Evolutionary conservation across 2,329 filamentous ascomycete genomes (phyloP).

Genomic region (Arthrobotrys pseudoclavata): DNA sequence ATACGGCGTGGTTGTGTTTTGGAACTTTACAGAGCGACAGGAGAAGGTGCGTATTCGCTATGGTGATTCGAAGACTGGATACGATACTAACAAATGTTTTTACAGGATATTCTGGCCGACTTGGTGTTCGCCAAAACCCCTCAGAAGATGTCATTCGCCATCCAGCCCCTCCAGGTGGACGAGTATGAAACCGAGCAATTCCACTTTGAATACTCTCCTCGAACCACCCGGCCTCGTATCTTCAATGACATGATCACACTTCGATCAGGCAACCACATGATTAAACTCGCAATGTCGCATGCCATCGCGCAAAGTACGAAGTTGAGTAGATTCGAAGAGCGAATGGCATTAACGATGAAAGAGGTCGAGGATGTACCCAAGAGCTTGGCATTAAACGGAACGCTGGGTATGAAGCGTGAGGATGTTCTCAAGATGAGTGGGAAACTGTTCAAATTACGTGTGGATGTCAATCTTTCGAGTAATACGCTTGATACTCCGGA

Average conservation of each 20-base stretch:
- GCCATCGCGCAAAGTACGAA: conserved; percentile 98
- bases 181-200: conserved; percentile 99
- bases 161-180: conserved; percentile 83
- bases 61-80: background rate
- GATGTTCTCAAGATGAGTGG: conserved; percentile 95
- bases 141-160: conserved; percentile 77
- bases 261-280: conserved; percentile 96
- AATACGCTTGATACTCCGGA: conserved; percentile 97
- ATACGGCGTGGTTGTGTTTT: conserved; percentile 97
- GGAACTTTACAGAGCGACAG: conserved; percentile 97
- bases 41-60: conserved; percentile 74
- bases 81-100: conserved; percentile 30
- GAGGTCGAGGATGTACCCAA: conserved; percentile 94
- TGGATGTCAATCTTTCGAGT: conserved; percentile 89
- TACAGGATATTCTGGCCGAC: conserved; percentile 85
- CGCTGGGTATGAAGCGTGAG: conserved; percentile 88
- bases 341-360: conserved; percentile 93
- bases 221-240: conserved; percentile 82
- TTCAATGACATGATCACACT: conserved; percentile 99
- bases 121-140: conserved; percentile 86
- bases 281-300: conserved; percentile 96
- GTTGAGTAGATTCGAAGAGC: conserved; percentile 93
- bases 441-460: conserved; percentile 88
- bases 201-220: conserved; percentile 94
- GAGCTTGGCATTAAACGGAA: conserved; percentile 86